Evolutionary conservation across 495 filamentous ascomycete species (phyloP).

Genomic region (Terfezia claveryi): DNA sequence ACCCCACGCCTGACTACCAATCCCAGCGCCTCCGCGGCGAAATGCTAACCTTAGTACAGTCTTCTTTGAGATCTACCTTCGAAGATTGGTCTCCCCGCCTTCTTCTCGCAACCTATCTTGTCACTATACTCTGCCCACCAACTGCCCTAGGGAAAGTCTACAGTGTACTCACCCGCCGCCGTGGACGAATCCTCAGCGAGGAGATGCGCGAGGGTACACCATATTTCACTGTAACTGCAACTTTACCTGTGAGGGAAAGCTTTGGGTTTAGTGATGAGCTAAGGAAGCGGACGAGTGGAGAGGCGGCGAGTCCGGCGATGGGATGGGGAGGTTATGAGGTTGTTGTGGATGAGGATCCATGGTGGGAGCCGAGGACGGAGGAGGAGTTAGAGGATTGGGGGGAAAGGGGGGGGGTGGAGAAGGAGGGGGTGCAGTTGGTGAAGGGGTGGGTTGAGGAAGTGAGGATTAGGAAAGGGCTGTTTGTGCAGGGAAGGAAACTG

Average conservation of each 20-base stretch:
- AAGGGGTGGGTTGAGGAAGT: slow-evolving; percentile 90
- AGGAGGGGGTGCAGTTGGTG: slow-evolving; percentile 42
- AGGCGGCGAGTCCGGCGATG: slow-evolving; percentile 67
- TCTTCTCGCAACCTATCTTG: slow-evolving; percentile 93
- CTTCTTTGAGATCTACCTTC: slow-evolving; percentile 70
- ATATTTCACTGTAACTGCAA: slow-evolving; percentile 76
- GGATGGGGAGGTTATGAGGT: slow-evolving; percentile 84
- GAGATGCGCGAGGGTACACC: slow-evolving; percentile 85
- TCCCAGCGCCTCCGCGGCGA: slow-evolving; percentile 34
- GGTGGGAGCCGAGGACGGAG: slow-evolving; percentile 92
- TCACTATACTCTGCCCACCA: slow-evolving; percentile 43
- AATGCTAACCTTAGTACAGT: slow-evolving; percentile 65
- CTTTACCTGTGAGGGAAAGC: slow-evolving; percentile 76
- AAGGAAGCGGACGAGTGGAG: slow-evolving; percentile 70
- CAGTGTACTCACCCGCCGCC: slow-evolving; percentile 72
- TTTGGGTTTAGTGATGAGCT: slow-evolving; percentile 96
- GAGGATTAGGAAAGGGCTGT: slow-evolving; percentile 59
- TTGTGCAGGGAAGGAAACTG: slow-evolving; percentile 46
- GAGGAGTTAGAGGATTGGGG: slow-evolving; percentile 93
- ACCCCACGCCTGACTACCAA: not conserved
- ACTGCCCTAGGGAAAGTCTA: slow-evolving; percentile 79
- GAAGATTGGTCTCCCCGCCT: slow-evolving; percentile 87
- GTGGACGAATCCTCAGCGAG: slow-evolving; percentile 73
- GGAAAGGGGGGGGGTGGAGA: slow-evolving; percentile 69
- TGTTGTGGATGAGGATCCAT: slow-evolving; percentile 73